phyloP scores from a whole-genome alignment of 306 rosid species.

The Neltuma alba region DNA sequence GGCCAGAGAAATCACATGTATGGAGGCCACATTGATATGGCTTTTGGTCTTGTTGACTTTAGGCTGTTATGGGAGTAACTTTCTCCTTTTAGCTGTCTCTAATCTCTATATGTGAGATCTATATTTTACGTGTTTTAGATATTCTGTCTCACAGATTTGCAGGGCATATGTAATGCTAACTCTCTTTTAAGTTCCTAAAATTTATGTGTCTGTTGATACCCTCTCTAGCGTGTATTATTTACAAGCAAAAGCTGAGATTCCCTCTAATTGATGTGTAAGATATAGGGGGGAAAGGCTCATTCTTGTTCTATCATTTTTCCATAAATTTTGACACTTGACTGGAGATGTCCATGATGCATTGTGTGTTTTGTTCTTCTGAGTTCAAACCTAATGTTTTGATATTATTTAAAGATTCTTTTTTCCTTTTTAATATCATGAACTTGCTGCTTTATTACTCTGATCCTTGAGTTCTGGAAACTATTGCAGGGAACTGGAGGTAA shows the following conservation, averaged over 20 bases:
- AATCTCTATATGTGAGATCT: neutral
- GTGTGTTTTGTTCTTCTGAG: neutral
- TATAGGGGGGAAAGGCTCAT: too few relatives aligned
- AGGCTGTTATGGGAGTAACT: neutral
- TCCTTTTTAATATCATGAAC: neutral
- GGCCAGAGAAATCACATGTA: neutral
- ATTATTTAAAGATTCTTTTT: neutral
- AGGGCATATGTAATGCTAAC: neutral
- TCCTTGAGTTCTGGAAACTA: conserved; percentile 17
- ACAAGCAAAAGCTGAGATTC: too few relatives aligned
- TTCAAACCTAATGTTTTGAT: neutral
- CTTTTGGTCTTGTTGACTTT: neutral
- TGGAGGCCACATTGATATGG: neutral
- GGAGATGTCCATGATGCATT: neutral
- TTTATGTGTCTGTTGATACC: neutral
- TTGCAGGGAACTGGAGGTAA: conserved; percentile 95
- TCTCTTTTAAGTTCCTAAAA: neutral
- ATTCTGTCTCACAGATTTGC: neutral
- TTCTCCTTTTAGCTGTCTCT: conserved; percentile 6
- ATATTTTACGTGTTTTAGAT: neutral
- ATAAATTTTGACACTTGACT: neutral
- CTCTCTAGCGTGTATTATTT: too few relatives aligned
- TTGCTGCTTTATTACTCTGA: conserved; percentile 8
- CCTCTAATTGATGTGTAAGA: too few relatives aligned
- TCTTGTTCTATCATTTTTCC: neutral